phyloP scores from a whole-genome alignment of 2,329 filamentous ascomycete genomes.

The Sporothrix brunneoviolacea region DNA sequence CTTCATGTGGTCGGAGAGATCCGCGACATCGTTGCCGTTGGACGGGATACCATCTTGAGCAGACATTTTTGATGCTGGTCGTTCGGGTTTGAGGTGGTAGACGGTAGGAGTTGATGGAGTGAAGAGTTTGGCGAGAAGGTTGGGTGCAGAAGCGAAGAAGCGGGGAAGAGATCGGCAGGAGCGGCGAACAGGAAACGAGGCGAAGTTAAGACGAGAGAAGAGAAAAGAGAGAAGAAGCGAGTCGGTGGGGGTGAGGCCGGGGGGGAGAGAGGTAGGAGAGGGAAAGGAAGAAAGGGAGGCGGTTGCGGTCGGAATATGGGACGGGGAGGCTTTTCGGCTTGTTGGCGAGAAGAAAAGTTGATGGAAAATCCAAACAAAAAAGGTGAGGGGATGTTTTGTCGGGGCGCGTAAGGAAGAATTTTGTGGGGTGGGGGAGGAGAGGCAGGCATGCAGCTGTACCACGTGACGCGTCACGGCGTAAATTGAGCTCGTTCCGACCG shows the following conservation, averaged over 20 bases:
- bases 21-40: conserved; percentile 55
- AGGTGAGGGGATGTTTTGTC: conserved; percentile 13
- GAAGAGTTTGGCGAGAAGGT: conserved; percentile 10
- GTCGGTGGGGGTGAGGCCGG: conserved; percentile 8
- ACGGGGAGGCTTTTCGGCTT: neutral
- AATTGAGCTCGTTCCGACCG: too few relatives aligned
- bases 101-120: conserved; percentile 8
- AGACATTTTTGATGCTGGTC: too few relatives aligned
- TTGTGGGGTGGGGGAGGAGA: conserved; percentile 12
- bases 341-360: conserved; percentile 1
- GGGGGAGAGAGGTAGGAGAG: neutral
- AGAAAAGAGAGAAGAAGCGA: conserved; percentile 21
- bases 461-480: too few relatives aligned
- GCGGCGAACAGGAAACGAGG: conserved; percentile 3
- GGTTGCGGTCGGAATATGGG: conserved; percentile 1
- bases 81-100: conserved; percentile 5
- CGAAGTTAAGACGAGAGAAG: conserved; percentile 16
- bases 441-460: too few relatives aligned
- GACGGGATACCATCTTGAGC: conserved; percentile 48
- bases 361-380: conserved; percentile 14
- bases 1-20: conserved; percentile 59
- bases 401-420: conserved; percentile 15
- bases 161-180: neutral
- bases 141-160: conserved; percentile 5
- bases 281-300: neutral